phyloP scores from a whole-genome alignment of 2,329 filamentous ascomycete species.

The Seiridium unicorne region DNA sequence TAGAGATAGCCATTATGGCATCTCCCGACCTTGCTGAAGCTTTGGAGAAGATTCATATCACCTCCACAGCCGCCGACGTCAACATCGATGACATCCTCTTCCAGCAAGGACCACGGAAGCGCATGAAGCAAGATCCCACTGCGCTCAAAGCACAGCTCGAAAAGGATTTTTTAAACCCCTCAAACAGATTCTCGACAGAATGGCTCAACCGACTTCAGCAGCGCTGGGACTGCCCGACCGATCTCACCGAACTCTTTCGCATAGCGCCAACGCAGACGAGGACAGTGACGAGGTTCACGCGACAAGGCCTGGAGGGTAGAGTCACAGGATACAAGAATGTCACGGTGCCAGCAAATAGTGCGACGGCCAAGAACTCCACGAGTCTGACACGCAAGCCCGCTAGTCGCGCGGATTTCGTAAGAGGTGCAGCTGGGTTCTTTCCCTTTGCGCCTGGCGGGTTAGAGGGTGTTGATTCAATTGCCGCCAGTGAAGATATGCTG shows the following conservation, averaged over 20 bases:
- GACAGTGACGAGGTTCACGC: constrained; percentile 88
- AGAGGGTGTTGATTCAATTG: constrained; percentile 81
- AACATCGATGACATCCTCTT: constrained; percentile 60
- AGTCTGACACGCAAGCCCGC: constrained; percentile 85
- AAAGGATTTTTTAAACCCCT: constrained; percentile 74
- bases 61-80: constrained; percentile 26
- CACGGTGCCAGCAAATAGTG: constrained; percentile 83
- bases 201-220: constrained; percentile 92
- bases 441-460: constrained; percentile 90
- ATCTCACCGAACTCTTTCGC: constrained; percentile 81
- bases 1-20: constrained; percentile 1
- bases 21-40: constrained; percentile 40
- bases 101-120: constrained; percentile 38
- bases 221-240: constrained; percentile 78
- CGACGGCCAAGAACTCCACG: constrained; percentile 93
- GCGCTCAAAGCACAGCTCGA: constrained; percentile 71
- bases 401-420: constrained; percentile 83
- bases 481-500: constrained; percentile 74
- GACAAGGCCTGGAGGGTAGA: constrained; percentile 86
- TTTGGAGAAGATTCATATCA: constrained; percentile 50
- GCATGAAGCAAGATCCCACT: constrained; percentile 51
- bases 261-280: constrained; percentile 89
- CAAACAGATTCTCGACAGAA: constrained; percentile 72
- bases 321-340: constrained; percentile 95
- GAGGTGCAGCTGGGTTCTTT: constrained; percentile 89